Evolutionary conservation across 1,284 basidiomycete species (phyloP), one percentile per base, ranked within the genome.

Genomic region (Inonotus obliquus): DNA sequence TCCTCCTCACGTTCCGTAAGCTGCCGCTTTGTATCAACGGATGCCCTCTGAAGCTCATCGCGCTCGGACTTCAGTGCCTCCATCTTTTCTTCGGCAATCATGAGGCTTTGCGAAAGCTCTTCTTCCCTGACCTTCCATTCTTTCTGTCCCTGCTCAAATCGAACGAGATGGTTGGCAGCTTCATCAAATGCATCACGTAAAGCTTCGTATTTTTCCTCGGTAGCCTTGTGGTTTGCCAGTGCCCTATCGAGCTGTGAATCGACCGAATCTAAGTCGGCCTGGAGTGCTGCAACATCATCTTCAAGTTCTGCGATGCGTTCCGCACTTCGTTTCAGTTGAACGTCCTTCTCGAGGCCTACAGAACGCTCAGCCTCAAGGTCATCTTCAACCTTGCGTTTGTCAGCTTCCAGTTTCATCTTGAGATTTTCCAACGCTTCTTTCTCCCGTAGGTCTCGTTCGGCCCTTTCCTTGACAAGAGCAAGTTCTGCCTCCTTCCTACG

Each of bases 401-500:
- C 93, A 0, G 84, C 77, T 68, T 96, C 87, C 14, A 97, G 76
- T 10, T 83, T 76, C 79, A 91, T 87, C 74, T 90, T 89, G 41
- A 96, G 76, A 62, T 78, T 85, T 71, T 95, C 89, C 51, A 98
- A 71, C 4, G 85, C 84, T 67, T 89, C 87, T 59, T 86, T 84
- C 74, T 96, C 94, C 59, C 81, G 80, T 64, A 89, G 85, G 61
- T 97, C 95, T 27, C 90, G 83, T 71, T 95, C 92, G 0, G 92
- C 92, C 10, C 89, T 80, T 70, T 98, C 95, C 71, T 88, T 91
- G 59, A 88, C 83, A 48, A 94, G 76, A 1, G 84, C 79, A 27
- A 98, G 78, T 72, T 99, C 96, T 2, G 88, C 82, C 64, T 97
- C 92, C 73, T 97, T 96, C 72, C 84, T 83, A 32, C 90, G 84